Evolutionary conservation across 2,329 filamentous ascomycete genomes (phyloP).

Genomic region (Coniochaeta hoffmannii): DNA sequence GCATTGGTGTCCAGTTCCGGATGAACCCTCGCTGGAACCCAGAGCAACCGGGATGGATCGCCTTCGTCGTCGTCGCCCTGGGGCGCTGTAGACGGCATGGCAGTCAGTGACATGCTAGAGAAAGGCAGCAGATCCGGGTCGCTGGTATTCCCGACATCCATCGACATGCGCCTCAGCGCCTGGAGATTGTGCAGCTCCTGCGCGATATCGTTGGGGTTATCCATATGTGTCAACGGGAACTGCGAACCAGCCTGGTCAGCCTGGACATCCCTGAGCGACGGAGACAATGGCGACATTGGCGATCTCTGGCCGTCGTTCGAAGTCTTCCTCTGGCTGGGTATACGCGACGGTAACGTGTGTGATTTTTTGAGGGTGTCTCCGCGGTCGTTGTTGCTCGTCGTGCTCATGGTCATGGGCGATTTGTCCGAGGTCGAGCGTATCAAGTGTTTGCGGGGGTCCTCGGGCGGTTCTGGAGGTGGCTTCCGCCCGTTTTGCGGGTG

Average conservation of each 20-base stretch:
- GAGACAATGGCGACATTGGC: constrained; percentile 28
- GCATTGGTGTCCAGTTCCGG: constrained; percentile 92
- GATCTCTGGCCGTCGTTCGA: constrained; percentile 32
- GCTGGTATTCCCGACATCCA: constrained; percentile 73
- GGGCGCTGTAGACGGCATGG: constrained; percentile 66
- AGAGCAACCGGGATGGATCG: constrained; percentile 82
- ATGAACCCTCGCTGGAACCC: constrained; percentile 91
- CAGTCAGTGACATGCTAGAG: constrained; percentile 53
- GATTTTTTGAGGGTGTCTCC: constrained; percentile 32
- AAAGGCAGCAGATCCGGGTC: constrained; percentile 73
- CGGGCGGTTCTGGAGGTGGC: constrained; percentile 24
- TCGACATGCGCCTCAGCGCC: constrained; percentile 84
- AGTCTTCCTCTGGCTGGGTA: constrained; percentile 31
- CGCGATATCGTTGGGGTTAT: constrained; percentile 79
- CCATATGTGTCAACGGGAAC: constrained; percentile 83
- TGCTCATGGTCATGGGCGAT: constrained; percentile 17
- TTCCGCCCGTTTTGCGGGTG: constrained; percentile 30
- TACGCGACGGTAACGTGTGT: constrained; percentile 31
- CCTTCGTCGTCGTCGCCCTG: constrained; percentile 72
- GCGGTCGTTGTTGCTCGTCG: constrained; percentile 24
- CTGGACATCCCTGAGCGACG: constrained; percentile 46
- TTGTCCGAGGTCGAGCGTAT: constrained; percentile 40
- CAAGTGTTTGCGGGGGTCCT: constrained; percentile 30
- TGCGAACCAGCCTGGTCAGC: constrained; percentile 55
- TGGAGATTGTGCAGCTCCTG: constrained; percentile 91